phyloP scores from a whole-genome alignment of 768 basidiomycete genomes.

The Podaxis sp. region DNA sequence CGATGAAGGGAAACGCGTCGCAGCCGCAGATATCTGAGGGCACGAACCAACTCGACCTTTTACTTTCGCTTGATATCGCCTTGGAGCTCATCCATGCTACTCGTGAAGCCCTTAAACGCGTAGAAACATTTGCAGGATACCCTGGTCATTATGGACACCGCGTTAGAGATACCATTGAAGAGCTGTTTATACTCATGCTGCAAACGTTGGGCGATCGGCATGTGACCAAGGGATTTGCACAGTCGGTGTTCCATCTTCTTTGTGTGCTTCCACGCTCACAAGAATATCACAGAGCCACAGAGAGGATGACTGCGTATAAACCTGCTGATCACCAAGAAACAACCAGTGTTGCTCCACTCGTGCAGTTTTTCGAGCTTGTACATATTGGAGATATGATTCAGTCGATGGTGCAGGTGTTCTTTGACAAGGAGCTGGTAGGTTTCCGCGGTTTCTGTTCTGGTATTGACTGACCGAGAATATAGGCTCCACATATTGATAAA shows the following conservation, averaged over 20 bases:
- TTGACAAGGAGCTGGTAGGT: constrained; percentile 89
- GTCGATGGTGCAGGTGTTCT: constrained; percentile 97
- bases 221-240: constrained; percentile 71
- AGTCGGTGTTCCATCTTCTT: constrained; percentile 43
- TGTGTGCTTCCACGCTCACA: background rate
- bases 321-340: constrained; percentile 83
- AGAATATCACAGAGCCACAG: constrained; percentile 59
- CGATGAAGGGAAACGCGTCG: constrained; percentile 8
- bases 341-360: constrained; percentile 82
- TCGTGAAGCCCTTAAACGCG: constrained; percentile 86
- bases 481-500: constrained; percentile 87
- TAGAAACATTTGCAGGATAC: constrained; percentile 86
- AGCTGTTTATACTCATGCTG: constrained; percentile 83
- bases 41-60: constrained; percentile 62
- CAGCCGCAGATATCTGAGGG: constrained; percentile 5
- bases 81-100: constrained; percentile 91
- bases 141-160: constrained; percentile 84
- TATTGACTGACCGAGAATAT: background rate
- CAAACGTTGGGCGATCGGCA: constrained; percentile 76
- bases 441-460: background rate
- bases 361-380: constrained; percentile 97
- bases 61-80: constrained; percentile 88
- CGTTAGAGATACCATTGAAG: constrained; percentile 91
- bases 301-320: constrained; percentile 86
- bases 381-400: constrained; percentile 97